phyloP scores from a whole-genome alignment of 1,139 yeast species.

The Candida sp. region DNA sequence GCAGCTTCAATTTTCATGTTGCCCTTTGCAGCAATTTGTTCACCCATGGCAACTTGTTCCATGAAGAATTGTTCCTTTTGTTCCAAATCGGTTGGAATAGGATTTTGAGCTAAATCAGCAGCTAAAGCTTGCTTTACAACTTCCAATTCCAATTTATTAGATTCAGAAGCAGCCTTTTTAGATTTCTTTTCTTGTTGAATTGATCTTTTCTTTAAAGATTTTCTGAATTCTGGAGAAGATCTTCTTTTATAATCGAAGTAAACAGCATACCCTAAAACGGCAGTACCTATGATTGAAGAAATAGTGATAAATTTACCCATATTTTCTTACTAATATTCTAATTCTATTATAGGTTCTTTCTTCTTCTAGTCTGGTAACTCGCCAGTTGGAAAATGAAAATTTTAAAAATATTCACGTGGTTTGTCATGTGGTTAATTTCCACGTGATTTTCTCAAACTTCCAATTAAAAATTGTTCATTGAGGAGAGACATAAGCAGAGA shows the following conservation, averaged over 20 bases:
- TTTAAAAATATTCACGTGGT: too few species aligned
- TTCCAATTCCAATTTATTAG: conserved; percentile 58
- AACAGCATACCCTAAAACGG: conserved; percentile 69
- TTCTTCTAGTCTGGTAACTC: too few species aligned
- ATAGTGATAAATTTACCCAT: conserved; percentile 46
- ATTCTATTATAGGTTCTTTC: neutral
- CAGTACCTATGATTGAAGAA: conserved; percentile 53
- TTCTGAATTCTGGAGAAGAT: conserved; percentile 77
- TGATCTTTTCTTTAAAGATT: conserved; percentile 60
- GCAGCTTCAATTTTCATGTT: conserved; percentile 77
- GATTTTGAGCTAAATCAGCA: conserved; percentile 63
- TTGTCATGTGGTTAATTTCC: neutral
- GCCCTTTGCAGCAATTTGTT: conserved; percentile 58
- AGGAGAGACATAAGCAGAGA: too few species aligned
- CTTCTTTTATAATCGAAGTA: conserved; percentile 95
- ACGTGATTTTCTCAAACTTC: neutral
- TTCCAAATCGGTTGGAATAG: conserved; percentile 68
- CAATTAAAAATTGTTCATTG: too few species aligned
- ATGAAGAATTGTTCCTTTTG: conserved; percentile 79
- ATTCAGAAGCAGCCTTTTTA: conserved; percentile 54
- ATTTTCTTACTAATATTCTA: conserved; percentile 2
- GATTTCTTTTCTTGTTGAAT: conserved; percentile 56
- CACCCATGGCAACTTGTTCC: conserved; percentile 82
- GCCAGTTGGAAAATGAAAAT: too few species aligned
- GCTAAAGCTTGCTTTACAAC: conserved; percentile 60